These are phyloP conservation scores for Cardamine chenopodiifolia DNA, from an alignment of 345 rosid genomes.

Conservation along the genomic window DNA sequence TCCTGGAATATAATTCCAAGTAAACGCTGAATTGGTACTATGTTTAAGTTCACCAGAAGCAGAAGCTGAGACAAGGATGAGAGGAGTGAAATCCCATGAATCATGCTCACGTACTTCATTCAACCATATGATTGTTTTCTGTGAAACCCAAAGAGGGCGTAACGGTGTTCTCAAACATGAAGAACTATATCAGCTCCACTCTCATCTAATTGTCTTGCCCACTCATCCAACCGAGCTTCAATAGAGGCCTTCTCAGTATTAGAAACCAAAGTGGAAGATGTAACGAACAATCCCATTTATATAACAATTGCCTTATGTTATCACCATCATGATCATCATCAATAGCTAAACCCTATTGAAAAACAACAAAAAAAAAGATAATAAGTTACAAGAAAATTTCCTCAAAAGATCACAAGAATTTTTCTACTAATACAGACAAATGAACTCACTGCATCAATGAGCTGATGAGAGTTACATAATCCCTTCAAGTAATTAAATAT, in stretches of 20 bases:
- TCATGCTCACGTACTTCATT: constrained; percentile 86
- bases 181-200: constrained; percentile 86
- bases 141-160: constrained; percentile 88
- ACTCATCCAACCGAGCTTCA: constrained; percentile 64
- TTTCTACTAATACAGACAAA: background rate
- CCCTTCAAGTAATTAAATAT: constrained; percentile 48
- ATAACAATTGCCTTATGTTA: constrained; percentile 21
- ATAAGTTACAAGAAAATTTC: background rate
- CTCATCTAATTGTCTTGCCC: constrained; percentile 68
- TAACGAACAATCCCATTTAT: constrained; percentile 80
- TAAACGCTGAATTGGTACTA: constrained; percentile 65
- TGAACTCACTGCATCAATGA: constrained; percentile 49
- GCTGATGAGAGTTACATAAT: constrained; percentile 36
- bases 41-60: constrained; percentile 51
- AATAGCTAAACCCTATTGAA: constrained; percentile 41
- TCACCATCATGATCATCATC: constrained; percentile 29
- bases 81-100: constrained; percentile 90
- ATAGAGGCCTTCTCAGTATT: constrained; percentile 74
- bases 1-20: constrained; percentile 94
- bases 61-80: constrained; percentile 86
- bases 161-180: constrained; percentile 70
- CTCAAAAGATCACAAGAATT: background rate
- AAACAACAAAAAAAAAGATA: constrained; percentile 21
- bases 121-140: constrained; percentile 83
- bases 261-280: constrained; percentile 90